phyloP scores from a whole-genome alignment of 164 flowering plant species.

The Chimonanthus praecox region DNA sequence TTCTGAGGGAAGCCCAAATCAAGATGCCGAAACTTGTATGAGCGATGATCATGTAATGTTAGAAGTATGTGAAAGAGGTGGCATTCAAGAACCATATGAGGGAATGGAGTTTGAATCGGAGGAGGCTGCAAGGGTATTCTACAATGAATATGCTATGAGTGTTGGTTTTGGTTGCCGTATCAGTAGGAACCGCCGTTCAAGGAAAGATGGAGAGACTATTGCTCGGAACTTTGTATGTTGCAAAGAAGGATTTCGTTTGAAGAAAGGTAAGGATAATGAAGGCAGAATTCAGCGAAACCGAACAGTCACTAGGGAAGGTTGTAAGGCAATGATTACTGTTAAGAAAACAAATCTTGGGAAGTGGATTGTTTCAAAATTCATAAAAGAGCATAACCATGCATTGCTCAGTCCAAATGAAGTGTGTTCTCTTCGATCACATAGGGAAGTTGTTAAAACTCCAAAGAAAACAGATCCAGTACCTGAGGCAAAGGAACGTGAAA shows the following conservation, averaged over 20 bases:
- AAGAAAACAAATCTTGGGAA: slow-evolving; percentile 13
- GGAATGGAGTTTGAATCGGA: slow-evolving; percentile 22
- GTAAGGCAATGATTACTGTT: slow-evolving; percentile 17
- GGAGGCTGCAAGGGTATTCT: slow-evolving; percentile 19
- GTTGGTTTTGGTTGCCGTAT: slow-evolving; percentile 16
- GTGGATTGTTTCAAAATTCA: slow-evolving; percentile 13
- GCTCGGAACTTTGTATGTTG: slow-evolving; percentile 16
- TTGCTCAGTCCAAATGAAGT: slow-evolving; percentile 18
- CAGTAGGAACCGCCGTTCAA: slow-evolving; percentile 15
- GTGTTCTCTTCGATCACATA: slow-evolving; percentile 12
- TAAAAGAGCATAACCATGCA: slow-evolving; percentile 14
- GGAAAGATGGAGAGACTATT: slow-evolving; percentile 15
- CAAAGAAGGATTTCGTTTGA: slow-evolving; percentile 12
- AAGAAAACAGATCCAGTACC: slow-evolving; percentile 10
- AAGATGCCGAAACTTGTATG: not conserved
- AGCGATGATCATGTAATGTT: not conserved
- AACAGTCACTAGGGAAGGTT: slow-evolving; percentile 15
- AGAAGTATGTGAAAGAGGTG: not conserved
- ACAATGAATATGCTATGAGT: slow-evolving; percentile 16
- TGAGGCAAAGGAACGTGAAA: slow-evolving; percentile 16
- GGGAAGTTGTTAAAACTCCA: not conserved
- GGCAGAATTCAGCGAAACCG: slow-evolving; percentile 13
- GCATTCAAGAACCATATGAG: slow-evolving; percentile 14
- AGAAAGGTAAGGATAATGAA: slow-evolving; percentile 5
- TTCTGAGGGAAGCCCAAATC: not conserved